Conservation (phyloP, 164 flowering plant species). For the Stephania japonica region DNA sequence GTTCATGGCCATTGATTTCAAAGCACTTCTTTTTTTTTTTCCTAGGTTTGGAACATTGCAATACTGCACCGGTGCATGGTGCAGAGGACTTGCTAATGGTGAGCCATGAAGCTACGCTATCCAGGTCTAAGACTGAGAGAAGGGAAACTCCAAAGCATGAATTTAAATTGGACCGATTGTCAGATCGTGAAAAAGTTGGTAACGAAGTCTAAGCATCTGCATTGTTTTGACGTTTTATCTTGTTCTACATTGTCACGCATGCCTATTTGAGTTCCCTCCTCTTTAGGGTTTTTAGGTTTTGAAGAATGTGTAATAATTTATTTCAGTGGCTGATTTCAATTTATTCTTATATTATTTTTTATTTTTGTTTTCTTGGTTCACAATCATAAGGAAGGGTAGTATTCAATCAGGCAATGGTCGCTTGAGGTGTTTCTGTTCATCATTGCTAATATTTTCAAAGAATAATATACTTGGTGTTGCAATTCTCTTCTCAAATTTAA, state of each 20-base stretch:
- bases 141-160: conserved; percentile 40
- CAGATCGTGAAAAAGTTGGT: conserved; percentile 72
- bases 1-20: conserved; percentile 11
- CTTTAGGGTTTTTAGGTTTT: no score
- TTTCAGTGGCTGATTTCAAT: neutral
- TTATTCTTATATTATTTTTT: no score
- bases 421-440: neutral
- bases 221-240: neutral
- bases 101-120: conserved; percentile 26
- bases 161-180: conserved; percentile 57
- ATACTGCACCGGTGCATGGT: conserved; percentile 49
- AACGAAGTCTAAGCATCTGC: neutral
- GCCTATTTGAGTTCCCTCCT: neutral
- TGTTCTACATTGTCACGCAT: neutral
- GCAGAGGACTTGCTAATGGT: conserved; percentile 30
- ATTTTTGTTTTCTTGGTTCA: no score
- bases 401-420: neutral
- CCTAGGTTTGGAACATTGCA: conserved; percentile 63
- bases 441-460: neutral
- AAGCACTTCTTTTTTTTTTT: conserved; percentile 10
- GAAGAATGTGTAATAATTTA: no score
- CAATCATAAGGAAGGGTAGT: neutral
- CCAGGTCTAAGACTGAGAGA: conserved; percentile 68
- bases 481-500: neutral
- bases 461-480: neutral